These are phyloP conservation scores for Xylariaceae sp. DNA, from an alignment of 2,329 filamentous ascomycete species.

Conservation along the genomic window DNA sequence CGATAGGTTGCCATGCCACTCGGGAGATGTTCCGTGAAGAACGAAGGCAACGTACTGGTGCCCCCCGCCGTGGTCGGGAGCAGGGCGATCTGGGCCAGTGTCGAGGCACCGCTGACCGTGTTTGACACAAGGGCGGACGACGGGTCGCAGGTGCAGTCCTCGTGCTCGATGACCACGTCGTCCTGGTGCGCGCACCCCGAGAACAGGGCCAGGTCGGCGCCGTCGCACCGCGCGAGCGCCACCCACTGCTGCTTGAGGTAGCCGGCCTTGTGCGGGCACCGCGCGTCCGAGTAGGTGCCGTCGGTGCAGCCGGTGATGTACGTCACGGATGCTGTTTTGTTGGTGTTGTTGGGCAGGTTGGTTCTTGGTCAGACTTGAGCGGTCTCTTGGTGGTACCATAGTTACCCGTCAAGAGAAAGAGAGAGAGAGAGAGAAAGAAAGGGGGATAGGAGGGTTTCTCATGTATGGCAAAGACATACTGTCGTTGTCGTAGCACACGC, in stretches of 20 bases:
- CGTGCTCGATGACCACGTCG: slow-evolving; percentile 13
- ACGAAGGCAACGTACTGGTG: too few species aligned
- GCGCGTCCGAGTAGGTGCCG: slow-evolving; percentile 13
- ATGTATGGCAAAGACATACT: too few species aligned
- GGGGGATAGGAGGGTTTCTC: too few species aligned
- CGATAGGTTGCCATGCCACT: too few species aligned
- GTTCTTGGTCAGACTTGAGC: too few species aligned
- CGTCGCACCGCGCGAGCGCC: slow-evolving; percentile 18
- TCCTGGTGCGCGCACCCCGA: slow-evolving; percentile 16
- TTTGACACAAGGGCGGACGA: slow-evolving; percentile 15
- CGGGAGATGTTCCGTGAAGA: too few species aligned
- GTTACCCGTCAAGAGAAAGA: too few species aligned
- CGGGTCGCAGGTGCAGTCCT: slow-evolving; percentile 17
- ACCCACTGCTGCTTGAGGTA: slow-evolving; percentile 19
- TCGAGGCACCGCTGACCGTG: slow-evolving; percentile 13
- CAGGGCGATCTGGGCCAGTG: slow-evolving; percentile 12
- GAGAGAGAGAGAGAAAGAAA: too few species aligned
- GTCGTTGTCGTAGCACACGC: slow-evolving; percentile 17
- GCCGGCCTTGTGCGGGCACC: slow-evolving; percentile 16
- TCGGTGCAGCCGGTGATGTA: slow-evolving; percentile 20
- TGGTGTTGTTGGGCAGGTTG: too few species aligned
- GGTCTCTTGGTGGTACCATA: too few species aligned
- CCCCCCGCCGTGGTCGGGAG: slow-evolving; percentile 17
- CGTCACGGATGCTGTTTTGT: slow-evolving; percentile 18
- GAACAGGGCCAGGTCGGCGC: slow-evolving; percentile 16